Percentiles rank a stretch among this genome's conserved stretches.
Evolutionary conservation across 257 asterid genomes (phyloP).

Genomic region (Fraxinus excelsior): DNA sequence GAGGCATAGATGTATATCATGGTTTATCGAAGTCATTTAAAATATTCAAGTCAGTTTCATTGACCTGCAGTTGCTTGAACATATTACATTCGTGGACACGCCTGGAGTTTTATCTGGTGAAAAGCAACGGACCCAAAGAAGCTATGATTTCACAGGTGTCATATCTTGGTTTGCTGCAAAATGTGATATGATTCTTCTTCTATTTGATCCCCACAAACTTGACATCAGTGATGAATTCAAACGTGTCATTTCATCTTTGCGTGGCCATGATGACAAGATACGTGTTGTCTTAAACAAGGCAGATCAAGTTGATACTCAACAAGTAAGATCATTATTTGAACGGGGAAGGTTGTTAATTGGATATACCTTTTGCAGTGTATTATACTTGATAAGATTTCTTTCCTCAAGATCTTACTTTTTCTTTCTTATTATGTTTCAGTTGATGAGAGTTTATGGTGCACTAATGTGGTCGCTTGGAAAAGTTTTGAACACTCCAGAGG

Average conservation of each 20-base stretch:
- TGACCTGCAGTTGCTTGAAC: constrained; percentile 68
- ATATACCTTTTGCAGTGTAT: neutral
- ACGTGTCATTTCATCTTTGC: constrained; percentile 83
- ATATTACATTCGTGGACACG: constrained; percentile 90
- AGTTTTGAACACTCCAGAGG: constrained; percentile 92
- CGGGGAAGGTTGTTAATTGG: constrained; percentile 8
- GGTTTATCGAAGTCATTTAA: neutral
- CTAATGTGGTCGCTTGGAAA: constrained; percentile 99
- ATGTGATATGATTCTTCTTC: constrained; percentile 83
- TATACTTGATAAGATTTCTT: neutral
- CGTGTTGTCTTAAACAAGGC: constrained; percentile 94
- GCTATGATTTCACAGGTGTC: constrained; percentile 96
- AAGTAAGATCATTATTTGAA: constrained; percentile 42
- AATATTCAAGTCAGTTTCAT: constrained; percentile 20
- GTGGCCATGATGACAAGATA: constrained; percentile 94
- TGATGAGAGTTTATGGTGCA: constrained; percentile 99
- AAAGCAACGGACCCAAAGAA: constrained; percentile 89
- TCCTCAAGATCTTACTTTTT: neutral
- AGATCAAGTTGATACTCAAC: constrained; percentile 96
- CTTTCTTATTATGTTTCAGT: constrained; percentile 39
- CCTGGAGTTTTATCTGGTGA: constrained; percentile 99
- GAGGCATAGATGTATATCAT: neutral
- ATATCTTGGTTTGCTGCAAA: constrained; percentile 99
- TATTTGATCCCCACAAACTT: constrained; percentile 95
- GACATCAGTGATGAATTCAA: constrained; percentile 97